Conservation (phyloP, 2,329 filamentous ascomycete species). For the Macroventuria anomochaeta region DNA sequence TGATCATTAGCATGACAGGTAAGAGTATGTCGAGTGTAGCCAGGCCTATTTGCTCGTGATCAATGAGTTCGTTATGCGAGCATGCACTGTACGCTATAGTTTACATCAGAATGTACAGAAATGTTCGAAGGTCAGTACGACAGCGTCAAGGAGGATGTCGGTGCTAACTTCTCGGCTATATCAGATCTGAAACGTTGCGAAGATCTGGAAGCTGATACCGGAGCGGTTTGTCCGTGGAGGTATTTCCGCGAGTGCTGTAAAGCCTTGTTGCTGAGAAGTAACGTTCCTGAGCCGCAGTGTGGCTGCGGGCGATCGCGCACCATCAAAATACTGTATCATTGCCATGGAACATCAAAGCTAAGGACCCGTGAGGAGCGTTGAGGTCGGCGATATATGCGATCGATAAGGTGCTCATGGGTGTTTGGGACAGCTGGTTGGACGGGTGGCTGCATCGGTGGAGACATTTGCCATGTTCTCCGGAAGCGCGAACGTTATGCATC, state of each 20-base stretch:
- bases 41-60: no score
- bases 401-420: neutral
- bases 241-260: neutral
- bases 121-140: no score
- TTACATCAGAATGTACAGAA: no score
- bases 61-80: no score
- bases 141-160: no score
- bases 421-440: slow-evolving; percentile 7
- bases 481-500: slow-evolving; percentile 1
- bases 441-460: slow-evolving; percentile 15
- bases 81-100: no score
- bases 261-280: neutral
- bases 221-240: neutral
- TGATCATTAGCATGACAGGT: no score
- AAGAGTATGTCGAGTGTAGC: no score
- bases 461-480: neutral
- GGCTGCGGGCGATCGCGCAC: neutral
- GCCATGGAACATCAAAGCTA: neutral
- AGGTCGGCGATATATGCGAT: neutral
- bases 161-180: no score
- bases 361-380: neutral
- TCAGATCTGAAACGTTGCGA: neutral
- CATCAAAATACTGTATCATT: neutral
- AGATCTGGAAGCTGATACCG: neutral
- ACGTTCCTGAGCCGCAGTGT: neutral